These are phyloP conservation scores for Dactylonectria macrodidyma DNA, from an alignment of 2,329 filamentous ascomycete species.

Conservation along the genomic window DNA sequence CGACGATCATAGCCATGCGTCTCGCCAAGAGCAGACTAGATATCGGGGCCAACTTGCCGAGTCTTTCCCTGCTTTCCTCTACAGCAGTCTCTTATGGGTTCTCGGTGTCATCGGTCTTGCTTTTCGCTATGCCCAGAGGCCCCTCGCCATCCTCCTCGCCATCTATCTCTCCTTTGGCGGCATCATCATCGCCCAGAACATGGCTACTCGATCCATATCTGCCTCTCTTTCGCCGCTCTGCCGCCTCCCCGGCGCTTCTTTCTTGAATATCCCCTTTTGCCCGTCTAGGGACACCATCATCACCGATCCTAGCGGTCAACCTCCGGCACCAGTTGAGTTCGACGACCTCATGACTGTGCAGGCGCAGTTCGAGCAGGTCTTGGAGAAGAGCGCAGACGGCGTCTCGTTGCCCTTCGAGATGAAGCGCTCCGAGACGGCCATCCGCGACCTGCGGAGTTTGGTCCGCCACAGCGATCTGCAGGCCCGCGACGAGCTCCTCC, in stretches of 20 bases:
- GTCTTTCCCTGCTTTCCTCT: slow-evolving; percentile 56
- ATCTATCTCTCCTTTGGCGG: slow-evolving; percentile 73
- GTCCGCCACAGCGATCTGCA: slow-evolving; percentile 80
- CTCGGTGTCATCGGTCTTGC: slow-evolving; percentile 71
- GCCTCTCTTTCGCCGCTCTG: slow-evolving; percentile 79
- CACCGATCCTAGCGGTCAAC: slow-evolving; percentile 42
- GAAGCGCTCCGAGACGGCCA: slow-evolving; percentile 81
- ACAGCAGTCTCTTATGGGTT: slow-evolving; percentile 63
- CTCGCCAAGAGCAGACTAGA: slow-evolving; percentile 29
- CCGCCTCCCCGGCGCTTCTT: slow-evolving; percentile 75
- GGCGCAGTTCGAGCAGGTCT: slow-evolving; percentile 81
- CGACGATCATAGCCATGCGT: slow-evolving; percentile 32
- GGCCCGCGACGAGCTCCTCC: slow-evolving; percentile 78
- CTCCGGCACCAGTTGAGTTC: slow-evolving; percentile 72
- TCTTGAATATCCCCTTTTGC: slow-evolving; percentile 77
- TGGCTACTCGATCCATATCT: slow-evolving; percentile 73
- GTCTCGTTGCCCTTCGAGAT: slow-evolving; percentile 82
- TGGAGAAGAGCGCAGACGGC: slow-evolving; percentile 76
- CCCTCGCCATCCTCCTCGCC: slow-evolving; percentile 74
- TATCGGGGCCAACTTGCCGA: slow-evolving; percentile 52
- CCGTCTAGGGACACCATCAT: slow-evolving; percentile 49
- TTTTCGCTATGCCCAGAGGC: slow-evolving; percentile 74
- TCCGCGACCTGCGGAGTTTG: slow-evolving; percentile 81
- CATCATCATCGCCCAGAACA: slow-evolving; percentile 72
- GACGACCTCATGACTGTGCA: slow-evolving; percentile 83